These are phyloP conservation scores for Prillingera fragicola DNA, from an alignment of 1,284 basidiomycete species.

Conservation along the genomic window DNA sequence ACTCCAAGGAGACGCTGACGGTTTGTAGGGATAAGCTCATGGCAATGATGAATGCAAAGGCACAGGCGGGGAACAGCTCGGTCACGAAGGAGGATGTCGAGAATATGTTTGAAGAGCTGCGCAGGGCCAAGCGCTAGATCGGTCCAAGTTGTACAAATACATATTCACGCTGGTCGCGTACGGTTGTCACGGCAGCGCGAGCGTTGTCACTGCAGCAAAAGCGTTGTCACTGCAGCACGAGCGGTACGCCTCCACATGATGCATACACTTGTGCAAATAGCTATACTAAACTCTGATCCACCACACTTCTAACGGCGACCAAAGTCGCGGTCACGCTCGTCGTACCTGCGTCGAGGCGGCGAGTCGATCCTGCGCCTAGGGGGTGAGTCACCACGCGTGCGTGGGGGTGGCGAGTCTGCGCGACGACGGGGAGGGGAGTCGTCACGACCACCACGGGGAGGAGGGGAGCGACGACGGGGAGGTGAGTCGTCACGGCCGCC, in stretches of 20 bases:
- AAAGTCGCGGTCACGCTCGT: constrained; percentile 7
- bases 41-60: constrained; percentile 33
- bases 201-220: constrained; percentile 1
- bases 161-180: not conserved
- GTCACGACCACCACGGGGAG: constrained; percentile 18
- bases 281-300: not conserved
- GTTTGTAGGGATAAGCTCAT: constrained; percentile 32
- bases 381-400: constrained; percentile 3
- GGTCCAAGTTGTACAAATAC: not conserved
- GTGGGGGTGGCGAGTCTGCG: constrained; percentile 13
- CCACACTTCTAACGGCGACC: constrained; percentile 2
- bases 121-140: not conserved
- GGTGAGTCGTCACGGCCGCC: not conserved
- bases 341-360: constrained; percentile 2
- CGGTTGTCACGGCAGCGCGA: no score
- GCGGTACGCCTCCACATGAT: no score
- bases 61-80: constrained; percentile 22
- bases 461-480: constrained; percentile 6
- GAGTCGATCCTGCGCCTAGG: constrained; percentile 3
- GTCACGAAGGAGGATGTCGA: constrained; percentile 42
- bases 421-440: constrained; percentile 16
- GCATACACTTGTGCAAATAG: not conserved
- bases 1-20: not conserved
- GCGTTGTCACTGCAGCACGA: no score
- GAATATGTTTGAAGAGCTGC: constrained; percentile 32